Evolutionary conservation across 306 rosid genomes (phyloP).

Genomic region (Pterocarpus macrocarpus): DNA sequence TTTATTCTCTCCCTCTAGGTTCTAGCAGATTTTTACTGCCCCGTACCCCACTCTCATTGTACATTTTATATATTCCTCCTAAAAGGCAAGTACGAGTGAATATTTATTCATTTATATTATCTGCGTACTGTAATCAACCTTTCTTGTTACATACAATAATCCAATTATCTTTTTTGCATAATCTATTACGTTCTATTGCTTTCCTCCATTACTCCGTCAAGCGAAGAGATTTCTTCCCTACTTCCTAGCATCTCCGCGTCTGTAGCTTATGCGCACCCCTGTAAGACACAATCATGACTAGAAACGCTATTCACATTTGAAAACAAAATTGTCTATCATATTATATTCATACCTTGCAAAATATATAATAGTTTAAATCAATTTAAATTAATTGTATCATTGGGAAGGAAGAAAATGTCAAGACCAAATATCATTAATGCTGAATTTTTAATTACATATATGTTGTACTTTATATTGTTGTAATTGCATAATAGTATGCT

Average conservation of each 20-base stretch:
- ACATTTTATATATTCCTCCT: constrained; percentile 42
- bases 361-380: background rate
- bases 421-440: background rate
- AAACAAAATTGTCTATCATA: background rate
- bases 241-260: too few species aligned
- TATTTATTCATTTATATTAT: constrained; percentile 49
- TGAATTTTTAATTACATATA: background rate
- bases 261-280: too few species aligned
- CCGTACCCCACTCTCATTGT: constrained; percentile 41
- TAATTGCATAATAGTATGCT: background rate
- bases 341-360: background rate
- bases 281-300: too few species aligned
- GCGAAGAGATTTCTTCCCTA: background rate
- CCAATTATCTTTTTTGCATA: constrained; percentile 24
- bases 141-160: constrained; percentile 29
- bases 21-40: constrained; percentile 25
- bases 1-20: constrained; percentile 23
- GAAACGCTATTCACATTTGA: background rate
- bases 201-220: background rate
- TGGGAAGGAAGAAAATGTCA: background rate
- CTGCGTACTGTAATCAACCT: constrained; percentile 30
- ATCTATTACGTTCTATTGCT: background rate
- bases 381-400: background rate
- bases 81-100: constrained; percentile 33
- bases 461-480: background rate